Conservation (phyloP, 148 eudicot species). For the Cornus controversa region DNA sequence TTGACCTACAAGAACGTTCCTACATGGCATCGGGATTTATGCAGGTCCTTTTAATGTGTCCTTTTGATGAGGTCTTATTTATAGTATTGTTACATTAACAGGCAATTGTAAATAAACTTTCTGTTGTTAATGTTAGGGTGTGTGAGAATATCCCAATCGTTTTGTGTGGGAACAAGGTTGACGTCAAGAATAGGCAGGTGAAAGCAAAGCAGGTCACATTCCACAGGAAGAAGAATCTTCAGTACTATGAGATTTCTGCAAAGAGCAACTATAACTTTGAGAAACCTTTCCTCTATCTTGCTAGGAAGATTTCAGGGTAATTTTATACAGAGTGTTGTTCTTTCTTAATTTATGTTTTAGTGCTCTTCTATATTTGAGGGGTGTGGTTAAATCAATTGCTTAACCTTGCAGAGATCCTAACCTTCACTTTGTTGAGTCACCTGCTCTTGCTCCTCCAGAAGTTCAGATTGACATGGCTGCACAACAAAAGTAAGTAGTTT, state of each 20-base stretch:
- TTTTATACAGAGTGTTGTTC: no score
- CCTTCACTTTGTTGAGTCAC: constrained; percentile 28
- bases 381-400: background rate
- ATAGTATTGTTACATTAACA: background rate
- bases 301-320: constrained; percentile 31
- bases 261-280: constrained; percentile 37
- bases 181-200: constrained; percentile 30
- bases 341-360: background rate
- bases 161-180: constrained; percentile 30
- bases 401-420: constrained; percentile 19
- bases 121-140: constrained; percentile 17
- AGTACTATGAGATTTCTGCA: constrained; percentile 34
- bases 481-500: constrained; percentile 15
- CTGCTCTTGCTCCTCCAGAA: constrained; percentile 30
- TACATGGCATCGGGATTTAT: constrained; percentile 32
- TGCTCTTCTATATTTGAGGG: background rate
- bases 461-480: constrained; percentile 24
- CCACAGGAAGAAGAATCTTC: constrained; percentile 32
- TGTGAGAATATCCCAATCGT: constrained; percentile 35
- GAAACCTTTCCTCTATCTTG: constrained; percentile 30
- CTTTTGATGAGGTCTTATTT: background rate
- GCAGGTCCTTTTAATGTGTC: constrained; percentile 11
- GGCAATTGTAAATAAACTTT: background rate
- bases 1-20: constrained; percentile 31
- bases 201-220: constrained; percentile 29